Conservation (phyloP, 768 basidiomycete species). For the Ramaria sp. region DNA sequence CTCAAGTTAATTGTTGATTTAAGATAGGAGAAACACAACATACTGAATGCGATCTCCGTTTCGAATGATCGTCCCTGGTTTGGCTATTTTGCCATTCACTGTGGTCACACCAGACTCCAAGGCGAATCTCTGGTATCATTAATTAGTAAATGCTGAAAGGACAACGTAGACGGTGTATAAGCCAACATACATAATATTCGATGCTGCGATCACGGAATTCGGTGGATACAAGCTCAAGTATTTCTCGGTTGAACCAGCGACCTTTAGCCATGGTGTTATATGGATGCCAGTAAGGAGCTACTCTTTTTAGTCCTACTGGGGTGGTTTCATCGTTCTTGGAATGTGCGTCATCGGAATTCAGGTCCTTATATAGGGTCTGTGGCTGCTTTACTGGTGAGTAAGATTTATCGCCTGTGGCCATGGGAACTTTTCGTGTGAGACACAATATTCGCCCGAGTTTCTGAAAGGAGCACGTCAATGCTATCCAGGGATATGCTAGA, state of each 20-base stretch:
- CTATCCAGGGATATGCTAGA: too few species aligned
- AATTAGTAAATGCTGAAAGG: background rate
- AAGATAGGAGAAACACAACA: conserved; percentile 20
- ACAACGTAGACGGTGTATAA: background rate
- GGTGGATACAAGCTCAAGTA: conserved; percentile 86
- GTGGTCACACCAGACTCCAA: conserved; percentile 93
- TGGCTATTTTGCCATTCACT: conserved; percentile 82
- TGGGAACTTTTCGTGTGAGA: too few species aligned
- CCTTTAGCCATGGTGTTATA: conserved; percentile 90
- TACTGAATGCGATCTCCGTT: conserved; percentile 90
- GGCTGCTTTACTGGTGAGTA: background rate
- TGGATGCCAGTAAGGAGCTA: conserved; percentile 85
- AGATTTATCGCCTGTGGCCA: too few species aligned
- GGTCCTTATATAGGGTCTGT: background rate
- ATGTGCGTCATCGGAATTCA: background rate
- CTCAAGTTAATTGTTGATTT: background rate
- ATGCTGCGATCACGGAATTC: conserved; percentile 90
- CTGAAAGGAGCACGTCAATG: too few species aligned
- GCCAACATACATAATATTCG: conserved; percentile 82
- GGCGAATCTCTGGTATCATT: conserved; percentile 39
- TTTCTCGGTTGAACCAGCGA: conserved; percentile 78
- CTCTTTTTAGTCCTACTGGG: conserved; percentile 53
- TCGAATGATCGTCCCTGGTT: conserved; percentile 62
- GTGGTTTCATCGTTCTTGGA: conserved; percentile 9
- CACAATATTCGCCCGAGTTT: too few species aligned